These are phyloP conservation scores for Prunus campanulata DNA, from an alignment of 306 rosid species.

Conservation along the genomic window DNA sequence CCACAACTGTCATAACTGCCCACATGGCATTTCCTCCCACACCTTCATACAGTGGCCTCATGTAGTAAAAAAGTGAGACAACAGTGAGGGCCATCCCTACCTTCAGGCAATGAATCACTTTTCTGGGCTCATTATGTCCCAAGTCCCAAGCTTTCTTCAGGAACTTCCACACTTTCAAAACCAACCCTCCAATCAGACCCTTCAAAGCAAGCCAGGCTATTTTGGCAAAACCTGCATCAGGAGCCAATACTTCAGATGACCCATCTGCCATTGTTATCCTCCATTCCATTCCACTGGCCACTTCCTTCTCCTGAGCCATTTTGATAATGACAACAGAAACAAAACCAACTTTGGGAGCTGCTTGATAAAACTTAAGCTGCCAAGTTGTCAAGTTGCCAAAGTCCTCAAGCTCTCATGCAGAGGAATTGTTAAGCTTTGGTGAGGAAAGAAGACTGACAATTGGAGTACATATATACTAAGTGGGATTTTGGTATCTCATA, in stretches of 20 bases:
- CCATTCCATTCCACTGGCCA: constrained; percentile 48
- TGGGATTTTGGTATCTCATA: not conserved
- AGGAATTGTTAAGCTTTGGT: constrained; percentile 5
- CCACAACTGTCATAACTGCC: constrained; percentile 81
- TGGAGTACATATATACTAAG: constrained; percentile 30
- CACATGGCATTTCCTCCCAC: constrained; percentile 85
- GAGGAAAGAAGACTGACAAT: constrained; percentile 10
- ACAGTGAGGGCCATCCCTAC: constrained; percentile 76
- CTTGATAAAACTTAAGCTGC: too few relatives aligned
- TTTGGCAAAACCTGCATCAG: constrained; percentile 18
- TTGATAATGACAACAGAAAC: not conserved
- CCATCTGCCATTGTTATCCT: constrained; percentile 49
- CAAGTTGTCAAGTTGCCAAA: not conserved
- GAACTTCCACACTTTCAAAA: constrained; percentile 42
- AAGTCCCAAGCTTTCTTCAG: constrained; percentile 66
- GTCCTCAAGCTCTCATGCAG: not conserved
- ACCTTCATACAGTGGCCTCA: constrained; percentile 74
- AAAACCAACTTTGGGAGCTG: not conserved
- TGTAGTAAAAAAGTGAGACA: constrained; percentile 70
- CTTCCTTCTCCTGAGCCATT: constrained; percentile 36
- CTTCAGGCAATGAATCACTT: constrained; percentile 67
- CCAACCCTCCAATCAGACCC: constrained; percentile 31
- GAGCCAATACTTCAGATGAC: constrained; percentile 29
- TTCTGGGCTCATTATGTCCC: constrained; percentile 77
- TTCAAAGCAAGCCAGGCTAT: constrained; percentile 27